These are phyloP conservation scores for Harringtonia lauricola DNA, from an alignment of 2,329 filamentous ascomycete species.

Conservation along the genomic window DNA sequence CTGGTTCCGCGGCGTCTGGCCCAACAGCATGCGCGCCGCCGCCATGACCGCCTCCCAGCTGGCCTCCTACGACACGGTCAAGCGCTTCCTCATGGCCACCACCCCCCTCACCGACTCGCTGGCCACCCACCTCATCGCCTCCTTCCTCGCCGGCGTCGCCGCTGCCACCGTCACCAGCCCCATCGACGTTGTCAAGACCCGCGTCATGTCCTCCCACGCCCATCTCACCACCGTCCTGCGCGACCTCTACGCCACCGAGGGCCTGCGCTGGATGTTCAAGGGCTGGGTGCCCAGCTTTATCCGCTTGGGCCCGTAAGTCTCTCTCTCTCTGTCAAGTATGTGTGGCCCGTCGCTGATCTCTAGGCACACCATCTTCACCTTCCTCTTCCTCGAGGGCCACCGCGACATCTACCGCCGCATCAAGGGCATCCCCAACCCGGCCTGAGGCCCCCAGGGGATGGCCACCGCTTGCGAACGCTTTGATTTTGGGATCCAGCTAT, in stretches of 20 bases:
- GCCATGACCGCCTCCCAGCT: constrained; percentile 81
- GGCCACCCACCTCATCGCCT: constrained; percentile 69
- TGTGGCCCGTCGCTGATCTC: background rate
- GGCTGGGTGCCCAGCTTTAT: constrained; percentile 76
- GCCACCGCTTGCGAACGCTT: no score
- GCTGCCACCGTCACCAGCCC: constrained; percentile 79
- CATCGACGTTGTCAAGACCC: constrained; percentile 82
- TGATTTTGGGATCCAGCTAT: no score
- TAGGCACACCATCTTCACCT: constrained; percentile 75
- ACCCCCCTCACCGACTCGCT: constrained; percentile 60
- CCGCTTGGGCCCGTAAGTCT: constrained; percentile 48
- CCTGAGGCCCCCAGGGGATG: background rate
- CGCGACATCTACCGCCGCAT: constrained; percentile 61
- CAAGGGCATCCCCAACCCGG: constrained; percentile 27
- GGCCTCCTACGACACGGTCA: constrained; percentile 77
- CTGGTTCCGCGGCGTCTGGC: constrained; percentile 77
- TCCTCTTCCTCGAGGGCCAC: constrained; percentile 78
- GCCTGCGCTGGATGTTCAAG: constrained; percentile 75
- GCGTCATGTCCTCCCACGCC: constrained; percentile 62
- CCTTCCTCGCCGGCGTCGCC: constrained; percentile 68
- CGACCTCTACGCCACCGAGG: constrained; percentile 60
- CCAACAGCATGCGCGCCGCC: constrained; percentile 70
- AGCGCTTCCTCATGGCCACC: constrained; percentile 53
- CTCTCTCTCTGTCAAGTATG: background rate
- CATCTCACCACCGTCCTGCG: constrained; percentile 48